phyloP scores from a whole-genome alignment of 2,329 filamentous ascomycete species.

The Talaromyces sp. region DNA sequence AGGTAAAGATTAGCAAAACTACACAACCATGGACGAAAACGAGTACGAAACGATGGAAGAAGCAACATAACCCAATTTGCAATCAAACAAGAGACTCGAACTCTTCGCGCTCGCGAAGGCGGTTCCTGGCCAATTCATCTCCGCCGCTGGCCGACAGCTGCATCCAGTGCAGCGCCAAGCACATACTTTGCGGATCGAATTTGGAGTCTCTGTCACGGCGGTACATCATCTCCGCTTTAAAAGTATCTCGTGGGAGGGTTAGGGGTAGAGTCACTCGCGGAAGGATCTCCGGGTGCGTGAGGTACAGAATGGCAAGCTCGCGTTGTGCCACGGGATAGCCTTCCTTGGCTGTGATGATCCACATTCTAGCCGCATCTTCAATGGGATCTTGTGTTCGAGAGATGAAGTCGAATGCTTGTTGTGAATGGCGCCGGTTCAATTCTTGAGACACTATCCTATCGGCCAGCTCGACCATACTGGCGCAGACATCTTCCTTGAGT shows the following conservation, averaged over 20 bases:
- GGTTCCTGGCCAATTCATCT: constrained; percentile 77
- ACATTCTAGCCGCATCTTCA: constrained; percentile 80
- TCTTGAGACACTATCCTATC: constrained; percentile 63
- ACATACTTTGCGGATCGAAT: constrained; percentile 85
- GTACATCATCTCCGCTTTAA: constrained; percentile 81
- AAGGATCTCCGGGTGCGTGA: constrained; percentile 84
- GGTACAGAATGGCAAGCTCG: constrained; percentile 87
- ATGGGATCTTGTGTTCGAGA: constrained; percentile 36
- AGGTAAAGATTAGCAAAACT: constrained; percentile 11
- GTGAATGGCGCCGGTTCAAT: constrained; percentile 37
- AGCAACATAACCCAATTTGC: constrained; percentile 19
- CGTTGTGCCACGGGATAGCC: constrained; percentile 84
- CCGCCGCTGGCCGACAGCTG: constrained; percentile 80
- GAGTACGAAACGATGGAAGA: constrained; percentile 17
- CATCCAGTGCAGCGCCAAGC: constrained; percentile 96
- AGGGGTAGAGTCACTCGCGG: constrained; percentile 76
- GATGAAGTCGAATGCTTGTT: constrained; percentile 28
- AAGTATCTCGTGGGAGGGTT: constrained; percentile 79
- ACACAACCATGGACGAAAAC: constrained; percentile 17
- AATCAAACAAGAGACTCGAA: constrained; percentile 55
- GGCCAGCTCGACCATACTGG: constrained; percentile 74
- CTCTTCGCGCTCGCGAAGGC: constrained; percentile 68
- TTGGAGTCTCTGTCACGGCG: constrained; percentile 59
- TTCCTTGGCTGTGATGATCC: constrained; percentile 90
- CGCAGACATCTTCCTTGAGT: constrained; percentile 81